Evolutionary conservation across 257 asterid species (phyloP), one percentile per base, ranked within the genome.

Genomic region (Nicotiana otophora): DNA sequence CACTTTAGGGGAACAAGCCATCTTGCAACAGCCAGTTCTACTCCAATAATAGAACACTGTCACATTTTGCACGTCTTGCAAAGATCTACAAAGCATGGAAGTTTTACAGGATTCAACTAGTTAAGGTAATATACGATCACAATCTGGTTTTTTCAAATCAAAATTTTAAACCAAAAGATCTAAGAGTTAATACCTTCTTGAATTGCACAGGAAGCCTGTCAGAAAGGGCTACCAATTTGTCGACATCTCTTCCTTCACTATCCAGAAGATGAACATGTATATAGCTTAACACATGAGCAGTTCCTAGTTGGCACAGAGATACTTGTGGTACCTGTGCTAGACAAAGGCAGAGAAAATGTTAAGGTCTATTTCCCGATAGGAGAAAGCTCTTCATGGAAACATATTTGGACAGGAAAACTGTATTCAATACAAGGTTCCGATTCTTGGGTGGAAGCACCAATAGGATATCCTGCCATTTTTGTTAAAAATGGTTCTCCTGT

Each of bases 191-290:
- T 72, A 34, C 55, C 55, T 65, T 10, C 8, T 28, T 70, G 39
- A 80, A 46, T 34, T 77, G 20, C 65, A 60, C 85, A 95, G 99
- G 98, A 95, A 90, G 99, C 96, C 39, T 92, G 96, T 0, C 90
- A 91, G 23, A 92, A 90, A 83, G 99, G 99, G 57, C 88, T 94
- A 19, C 99, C 99, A 4, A 88, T 96, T 76, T 96, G 98, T 87
- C 96, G 99, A 17, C 98, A 94, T 89, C 90, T 91, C 55, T 96
- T 96, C 91, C 87, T 96, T 64, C 99, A 96, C 89, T 96, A 96
- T 83, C 97, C 98, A 17, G 84, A 91, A 61, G 99, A 96, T 55
- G 92, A 93, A 46, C 77, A 85, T n/a, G 90, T 91, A 36, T 96
- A 91, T 3, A 83, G 78, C 36, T 89, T 94, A 77, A 92, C 92